A percentile compares a stretch with the other conserved stretches of the same genome.
Conservation (phyloP, 805 yeast species). For the Starmera quercuum region DNA sequence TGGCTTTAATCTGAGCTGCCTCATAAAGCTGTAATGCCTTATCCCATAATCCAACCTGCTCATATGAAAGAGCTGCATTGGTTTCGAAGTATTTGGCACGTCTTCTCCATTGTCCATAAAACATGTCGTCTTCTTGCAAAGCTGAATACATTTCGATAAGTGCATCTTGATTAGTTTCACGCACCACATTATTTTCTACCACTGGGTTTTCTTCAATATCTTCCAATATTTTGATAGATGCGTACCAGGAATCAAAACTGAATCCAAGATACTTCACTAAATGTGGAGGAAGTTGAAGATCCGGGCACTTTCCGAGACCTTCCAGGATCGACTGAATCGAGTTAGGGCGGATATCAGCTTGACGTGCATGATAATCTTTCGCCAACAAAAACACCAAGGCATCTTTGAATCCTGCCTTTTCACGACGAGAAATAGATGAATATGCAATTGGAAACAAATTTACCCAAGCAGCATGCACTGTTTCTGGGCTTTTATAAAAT, state of each 20-base stretch:
- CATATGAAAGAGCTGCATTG: conserved; percentile 85
- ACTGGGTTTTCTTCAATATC: conserved; percentile 50
- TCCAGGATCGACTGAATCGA: conserved; percentile 79
- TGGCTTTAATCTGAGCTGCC: conserved; percentile 92
- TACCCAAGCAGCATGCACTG: conserved; percentile 80
- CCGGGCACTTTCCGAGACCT: conserved; percentile 70
- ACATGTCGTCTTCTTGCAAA: conserved; percentile 91
- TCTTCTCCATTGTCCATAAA: conserved; percentile 96
- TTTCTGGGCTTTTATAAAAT: conserved; percentile 72
- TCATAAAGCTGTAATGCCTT: conserved; percentile 91
- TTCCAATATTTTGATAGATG: conserved; percentile 79
- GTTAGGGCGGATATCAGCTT: conserved; percentile 78
- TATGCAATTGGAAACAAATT: conserved; percentile 77
- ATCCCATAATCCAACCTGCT: conserved; percentile 93
- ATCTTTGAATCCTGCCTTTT: conserved; percentile 77
- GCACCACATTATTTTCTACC: conserved; percentile 64
- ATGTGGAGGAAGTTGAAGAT: conserved; percentile 86
- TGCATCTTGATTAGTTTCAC: conserved; percentile 86
- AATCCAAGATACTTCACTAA: conserved; percentile 81
- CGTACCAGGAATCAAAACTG: conserved; percentile 87
- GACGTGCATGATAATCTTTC: conserved; percentile 89
- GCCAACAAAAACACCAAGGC: conserved; percentile 72
- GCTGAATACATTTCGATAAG: conserved; percentile 81
- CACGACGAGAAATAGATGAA: conserved; percentile 66
- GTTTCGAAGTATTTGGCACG: conserved; percentile 93